Evolutionary conservation across 2,329 filamentous ascomycete genomes (phyloP).

Genomic region (Cryphonectria parasitica): DNA sequence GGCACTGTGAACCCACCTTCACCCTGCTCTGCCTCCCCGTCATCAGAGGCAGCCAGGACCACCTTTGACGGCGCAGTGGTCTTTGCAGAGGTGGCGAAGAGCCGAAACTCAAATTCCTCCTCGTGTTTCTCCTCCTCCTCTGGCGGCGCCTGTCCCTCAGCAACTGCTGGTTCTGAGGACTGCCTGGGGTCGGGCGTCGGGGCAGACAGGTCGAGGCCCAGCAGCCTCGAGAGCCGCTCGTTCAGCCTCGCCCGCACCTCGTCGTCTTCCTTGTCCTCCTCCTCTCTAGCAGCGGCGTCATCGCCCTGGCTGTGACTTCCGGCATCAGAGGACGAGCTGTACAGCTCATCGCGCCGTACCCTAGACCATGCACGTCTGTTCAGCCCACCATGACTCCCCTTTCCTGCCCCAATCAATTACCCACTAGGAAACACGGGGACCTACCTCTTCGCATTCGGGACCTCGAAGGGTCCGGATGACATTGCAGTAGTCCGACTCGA

Average conservation of each 20-base stretch:
- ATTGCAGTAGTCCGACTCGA: neutral
- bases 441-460: constrained; percentile 58
- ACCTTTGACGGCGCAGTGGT: constrained; percentile 46
- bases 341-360: constrained; percentile 60
- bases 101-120: constrained; percentile 59
- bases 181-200: neutral
- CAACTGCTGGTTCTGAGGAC: neutral
- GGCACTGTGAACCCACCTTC: constrained; percentile 45
- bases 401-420: neutral
- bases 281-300: constrained; percentile 34
- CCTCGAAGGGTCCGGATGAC: constrained; percentile 50
- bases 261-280: constrained; percentile 35
- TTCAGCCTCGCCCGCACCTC: constrained; percentile 50
- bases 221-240: constrained; percentile 51
- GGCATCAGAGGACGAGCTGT: constrained; percentile 42
- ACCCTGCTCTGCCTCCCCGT: constrained; percentile 40
- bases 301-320: constrained; percentile 31
- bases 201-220: constrained; percentile 39
- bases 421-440: neutral
- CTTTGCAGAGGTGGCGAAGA: constrained; percentile 54
- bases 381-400: constrained; percentile 2
- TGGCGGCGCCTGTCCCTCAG: constrained; percentile 16
- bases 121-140: constrained; percentile 37
- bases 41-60: constrained; percentile 48
- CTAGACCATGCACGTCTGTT: constrained; percentile 38